Base-by-base conservation (phyloP, 495 filamentous ascomycete genomes). In the Aspergillus coremiiformis region DNA sequence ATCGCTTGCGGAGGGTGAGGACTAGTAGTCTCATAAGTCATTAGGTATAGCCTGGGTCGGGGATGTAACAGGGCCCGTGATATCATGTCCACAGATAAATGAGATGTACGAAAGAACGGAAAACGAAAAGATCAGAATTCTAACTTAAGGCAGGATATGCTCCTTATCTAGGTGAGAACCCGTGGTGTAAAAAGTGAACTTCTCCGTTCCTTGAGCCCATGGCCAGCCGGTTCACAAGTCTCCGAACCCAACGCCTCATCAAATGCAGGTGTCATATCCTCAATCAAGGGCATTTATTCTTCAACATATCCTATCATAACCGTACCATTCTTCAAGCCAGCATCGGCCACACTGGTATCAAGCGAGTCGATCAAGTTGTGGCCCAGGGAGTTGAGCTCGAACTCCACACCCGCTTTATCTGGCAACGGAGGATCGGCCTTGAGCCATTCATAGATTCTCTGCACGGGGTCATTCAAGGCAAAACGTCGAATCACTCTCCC, bases 361-460 rank as follows among this genome's bases (percentile, higher is more conserved):
- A 96, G 71, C 30, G 73, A 64, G 5, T 87, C 85, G 42, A 96
- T 87, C 50, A 98, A 64, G 56, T 96, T 90, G 60, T 77, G 83
- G 33, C 89, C 87, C 74, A 89, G 78, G 15, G 78, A 79, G 60
- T 89, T 86, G 50, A 98, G 78, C 59, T 96, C 93, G 69, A 98
- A 96, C 42, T 79, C 78, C 17, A 85, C 69, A 0, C 86, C 88
- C 29, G 80, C 80, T 66, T 91, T 91, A 44, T 85, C 90, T 47
- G 85, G 82, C 47, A 81, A 58, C 30, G 78, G 78, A 33, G 73
- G 75, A 23, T 88, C 83, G 4, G 90, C 86, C 69, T 97, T 97
- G 35, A 98, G 79, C 89, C 92, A 98, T 71, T 98, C 93, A 63
- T 92, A 98, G 29, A 98, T 81, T 11, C 89, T 78, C 41, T 79